Base-by-base conservation (phyloP, 2,329 filamentous ascomycete genomes). In the Diaporthe citrichinensis region DNA sequence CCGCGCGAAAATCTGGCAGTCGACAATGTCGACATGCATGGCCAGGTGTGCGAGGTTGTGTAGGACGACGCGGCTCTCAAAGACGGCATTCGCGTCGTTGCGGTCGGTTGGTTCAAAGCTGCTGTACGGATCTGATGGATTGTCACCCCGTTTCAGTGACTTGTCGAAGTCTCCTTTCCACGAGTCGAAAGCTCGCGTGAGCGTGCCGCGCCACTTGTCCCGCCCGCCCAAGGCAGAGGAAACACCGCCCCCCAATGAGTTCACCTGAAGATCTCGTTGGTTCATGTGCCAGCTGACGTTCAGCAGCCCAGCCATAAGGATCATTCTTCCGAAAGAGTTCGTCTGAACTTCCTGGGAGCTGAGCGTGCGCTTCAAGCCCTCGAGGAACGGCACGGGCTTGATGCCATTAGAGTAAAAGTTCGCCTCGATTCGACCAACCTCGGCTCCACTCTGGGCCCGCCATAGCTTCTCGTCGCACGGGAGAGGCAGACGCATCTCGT, bases 221-320 rank as follows among this genome's bases (percentile, higher is more conserved):
- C 95, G 92, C 4, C 94, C 95, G 4, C 96, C 96, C 1, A 98
- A 89, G 0, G 95, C 93, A 79, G 93, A 92, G 0, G 92, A 91
- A 15, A 96, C 94, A 17, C 94, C 88, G 1, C 86, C 87, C 8
- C 91, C 95, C 0, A 98, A 89, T 0, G 95, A 95, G 82, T 93
- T 96, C 75, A 98, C 94, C 85, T 98, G 96, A 20, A 98, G 90
- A 82, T 98, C 97, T 81, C 96, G 91, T 83, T 98, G 96, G 82
- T 98, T 97, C 94, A 98, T 96, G 83, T 98, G 96, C 95, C 95
- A 98, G 81, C 94, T 97, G 41, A 98, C 95, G 79, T 95, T 98
- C 34, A 98, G 87, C 39, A 99, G 86, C 0, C 97, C 97, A 1
- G 96, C 94, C 95, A 98, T 98, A 71, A 99, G 88, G 59, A 98